Evolutionary conservation across 305 asterid species (phyloP), one percentile per base, ranked within the genome.

Genomic region (Nicotiana rustica): DNA sequence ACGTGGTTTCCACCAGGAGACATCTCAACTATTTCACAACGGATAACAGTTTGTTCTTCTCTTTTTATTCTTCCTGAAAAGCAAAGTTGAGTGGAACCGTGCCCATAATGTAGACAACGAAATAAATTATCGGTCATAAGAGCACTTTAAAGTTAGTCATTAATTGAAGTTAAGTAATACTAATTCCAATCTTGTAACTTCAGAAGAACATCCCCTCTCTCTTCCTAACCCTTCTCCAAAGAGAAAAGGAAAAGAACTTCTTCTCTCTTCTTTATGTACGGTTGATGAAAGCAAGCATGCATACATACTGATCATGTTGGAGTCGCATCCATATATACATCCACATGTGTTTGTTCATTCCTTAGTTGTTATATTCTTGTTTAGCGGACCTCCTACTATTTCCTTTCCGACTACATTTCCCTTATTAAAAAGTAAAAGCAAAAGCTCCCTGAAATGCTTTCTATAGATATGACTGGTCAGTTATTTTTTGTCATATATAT

Each of bases 41-140:
- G 33, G 56, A 70, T 25, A 41, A 41, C 59, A n/a, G 57, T 44
- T 33, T 41, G 5, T 70, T 70, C 36, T 19, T 70, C 25, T 70
- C 59, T 19, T 56, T 70, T 73, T 47, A 13, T 73, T 47, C 21
- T 41, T 55, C 19, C 35, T 73, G 41, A 21, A 49, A 47, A 73
- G 36, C 14, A 44, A 49, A 71, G 36, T 44, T 71, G 19, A 71
- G 13, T 13, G 62, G 61, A 73, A 47, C 59, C 41, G 49, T 21
- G 21, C 19, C 49, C 62, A 73, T 73, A 21, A 33, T 0, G 7
- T 47, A 47, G 62, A 47, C 14, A 47, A 10, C 17, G 13, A 47
- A 17, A 73, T 73, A 12, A 25, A 47, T 73, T 73, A 21, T 52
- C 62, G 44, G 6, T 73, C 64, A 73, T 49, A 73, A 73, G 15